Conservation (phyloP, 2,329 filamentous ascomycete species). For the Tolypocladium tundrense region DNA sequence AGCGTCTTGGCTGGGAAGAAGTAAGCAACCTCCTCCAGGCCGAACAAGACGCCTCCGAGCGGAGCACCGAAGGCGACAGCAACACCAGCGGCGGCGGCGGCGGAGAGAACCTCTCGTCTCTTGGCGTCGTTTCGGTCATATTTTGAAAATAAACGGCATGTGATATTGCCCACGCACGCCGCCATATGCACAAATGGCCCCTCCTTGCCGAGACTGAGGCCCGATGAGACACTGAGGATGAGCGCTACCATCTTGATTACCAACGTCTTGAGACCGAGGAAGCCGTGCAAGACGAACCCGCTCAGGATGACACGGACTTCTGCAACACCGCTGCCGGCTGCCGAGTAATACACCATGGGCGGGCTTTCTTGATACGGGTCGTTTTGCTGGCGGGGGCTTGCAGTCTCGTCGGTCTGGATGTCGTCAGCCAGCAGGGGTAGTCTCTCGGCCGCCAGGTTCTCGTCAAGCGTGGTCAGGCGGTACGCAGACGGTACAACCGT, state of each 20-base stretch:
- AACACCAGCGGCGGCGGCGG: slow-evolving; percentile 82
- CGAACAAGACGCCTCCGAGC: slow-evolving; percentile 78
- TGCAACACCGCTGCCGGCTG: slow-evolving; percentile 89
- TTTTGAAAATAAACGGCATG: slow-evolving; percentile 85
- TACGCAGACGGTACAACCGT: slow-evolving; percentile 86
- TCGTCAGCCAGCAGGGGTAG: slow-evolving; percentile 27
- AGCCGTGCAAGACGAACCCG: slow-evolving; percentile 93
- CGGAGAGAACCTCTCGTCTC: slow-evolving; percentile 84
- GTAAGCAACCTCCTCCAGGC: slow-evolving; percentile 89
- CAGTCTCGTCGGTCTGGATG: slow-evolving; percentile 30
- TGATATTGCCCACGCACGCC: slow-evolving; percentile 89
- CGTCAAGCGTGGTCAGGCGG: slow-evolving; percentile 78
- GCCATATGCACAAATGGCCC: slow-evolving; percentile 96
- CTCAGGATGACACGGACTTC: slow-evolving; percentile 98
- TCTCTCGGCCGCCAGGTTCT: slow-evolving; percentile 70
- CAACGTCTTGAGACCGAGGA: slow-evolving; percentile 80
- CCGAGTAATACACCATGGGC: slow-evolving; percentile 90
- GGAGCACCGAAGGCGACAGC: slow-evolving; percentile 92
- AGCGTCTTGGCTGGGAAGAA: slow-evolving; percentile 97
- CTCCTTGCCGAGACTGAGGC: slow-evolving; percentile 88
- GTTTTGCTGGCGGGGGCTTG: slow-evolving; percentile 30
- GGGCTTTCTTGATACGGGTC: slow-evolving; percentile 29
- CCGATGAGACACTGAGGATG: slow-evolving; percentile 82
- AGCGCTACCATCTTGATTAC: slow-evolving; percentile 75
- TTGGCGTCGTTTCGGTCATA: slow-evolving; percentile 94